Evolutionary conservation across 345 rosid species (phyloP).

Genomic region (Geranium brycei): DNA sequence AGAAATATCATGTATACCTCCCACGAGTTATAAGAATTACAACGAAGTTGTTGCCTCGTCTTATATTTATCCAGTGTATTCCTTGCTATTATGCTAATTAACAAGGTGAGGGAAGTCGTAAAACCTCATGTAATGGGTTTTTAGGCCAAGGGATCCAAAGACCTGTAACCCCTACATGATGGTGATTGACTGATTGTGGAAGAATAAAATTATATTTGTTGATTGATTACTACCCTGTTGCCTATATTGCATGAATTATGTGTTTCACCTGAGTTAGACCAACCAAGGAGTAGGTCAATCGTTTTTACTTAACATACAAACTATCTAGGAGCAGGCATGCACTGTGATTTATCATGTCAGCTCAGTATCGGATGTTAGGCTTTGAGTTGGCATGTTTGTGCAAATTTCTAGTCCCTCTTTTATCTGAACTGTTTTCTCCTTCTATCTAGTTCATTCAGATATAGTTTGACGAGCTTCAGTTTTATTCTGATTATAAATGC

Average conservation of each 20-base stretch:
- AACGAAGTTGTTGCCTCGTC: too few species aligned
- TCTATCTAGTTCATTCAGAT: background rate
- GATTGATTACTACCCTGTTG: too few species aligned
- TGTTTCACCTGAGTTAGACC: background rate
- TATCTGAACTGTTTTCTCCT: background rate
- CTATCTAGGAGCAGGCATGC: background rate
- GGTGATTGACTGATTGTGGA: too few species aligned
- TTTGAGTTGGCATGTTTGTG: too few species aligned
- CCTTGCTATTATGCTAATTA: background rate
- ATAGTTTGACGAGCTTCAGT: background rate
- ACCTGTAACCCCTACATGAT: too few species aligned
- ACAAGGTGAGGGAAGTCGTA: too few species aligned
- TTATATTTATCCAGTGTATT: background rate
- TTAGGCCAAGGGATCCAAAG: too few species aligned
- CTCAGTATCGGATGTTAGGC: background rate
- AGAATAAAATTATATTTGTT: too few species aligned
- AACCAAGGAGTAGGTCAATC: background rate
- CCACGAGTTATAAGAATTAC: background rate
- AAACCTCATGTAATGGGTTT: too few species aligned
- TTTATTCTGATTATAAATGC: background rate
- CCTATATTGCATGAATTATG: background rate
- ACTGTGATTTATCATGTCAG: background rate
- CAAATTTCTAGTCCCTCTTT: too few species aligned
- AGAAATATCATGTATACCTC: background rate
- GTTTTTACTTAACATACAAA: too few species aligned